A percentile compares a stretch with the other conserved stretches of the same genome.
phyloP scores from a whole-genome alignment of 2,329 filamentous ascomycete species.

The Calonectria hongkongensis region DNA sequence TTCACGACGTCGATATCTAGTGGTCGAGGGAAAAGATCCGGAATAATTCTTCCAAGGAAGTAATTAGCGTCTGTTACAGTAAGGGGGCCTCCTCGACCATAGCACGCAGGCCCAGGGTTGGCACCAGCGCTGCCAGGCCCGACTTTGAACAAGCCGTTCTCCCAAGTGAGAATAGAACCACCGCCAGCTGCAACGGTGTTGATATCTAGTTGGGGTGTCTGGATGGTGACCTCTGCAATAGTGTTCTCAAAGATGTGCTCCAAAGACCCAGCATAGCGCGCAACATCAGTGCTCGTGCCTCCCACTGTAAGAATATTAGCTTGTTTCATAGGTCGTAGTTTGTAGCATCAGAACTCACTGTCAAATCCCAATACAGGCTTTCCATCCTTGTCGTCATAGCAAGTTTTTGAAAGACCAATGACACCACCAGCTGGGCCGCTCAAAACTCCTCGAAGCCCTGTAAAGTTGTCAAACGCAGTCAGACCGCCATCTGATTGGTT shows the following conservation, averaged over 20 bases:
- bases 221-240: constrained; percentile 81
- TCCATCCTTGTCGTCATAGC: constrained; percentile 77
- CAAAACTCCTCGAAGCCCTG: constrained; percentile 77
- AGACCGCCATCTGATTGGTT: constrained; percentile 74
- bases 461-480: constrained; percentile 73
- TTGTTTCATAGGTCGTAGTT: not conserved
- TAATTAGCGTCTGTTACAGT: constrained; percentile 83
- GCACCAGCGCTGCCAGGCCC: constrained; percentile 77
- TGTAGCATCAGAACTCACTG: constrained; percentile 18
- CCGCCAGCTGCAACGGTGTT: constrained; percentile 77
- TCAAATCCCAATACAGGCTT: constrained; percentile 72
- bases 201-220: constrained; percentile 82
- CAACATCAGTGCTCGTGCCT: constrained; percentile 83
- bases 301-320: constrained; percentile 60
- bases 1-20: constrained; percentile 62
- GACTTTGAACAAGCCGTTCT: constrained; percentile 81
- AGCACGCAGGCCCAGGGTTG: constrained; percentile 81
- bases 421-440: constrained; percentile 82
- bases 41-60: constrained; percentile 75
- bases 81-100: constrained; percentile 80
- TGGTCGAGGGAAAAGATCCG: constrained; percentile 77
- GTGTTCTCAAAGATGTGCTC: constrained; percentile 84
- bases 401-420: constrained; percentile 81
- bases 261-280: constrained; percentile 79
- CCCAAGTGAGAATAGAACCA: constrained; percentile 75